Conservation (phyloP, 2,329 filamentous ascomycete species). For the Colletotrichum navitas region DNA sequence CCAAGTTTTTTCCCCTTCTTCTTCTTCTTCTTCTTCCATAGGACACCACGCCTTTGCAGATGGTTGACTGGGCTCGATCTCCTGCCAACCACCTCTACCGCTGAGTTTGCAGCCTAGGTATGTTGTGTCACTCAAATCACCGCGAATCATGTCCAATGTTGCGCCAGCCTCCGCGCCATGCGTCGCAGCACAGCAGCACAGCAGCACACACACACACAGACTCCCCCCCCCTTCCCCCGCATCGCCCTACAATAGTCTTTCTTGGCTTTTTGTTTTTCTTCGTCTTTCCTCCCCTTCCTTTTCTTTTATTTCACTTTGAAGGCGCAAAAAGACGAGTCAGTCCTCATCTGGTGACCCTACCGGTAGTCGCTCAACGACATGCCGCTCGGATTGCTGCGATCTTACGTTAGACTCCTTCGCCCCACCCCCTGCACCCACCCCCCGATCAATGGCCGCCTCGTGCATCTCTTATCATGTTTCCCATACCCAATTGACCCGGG, state of each 20-base stretch:
- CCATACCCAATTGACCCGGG: background rate
- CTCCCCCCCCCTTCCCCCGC: background rate
- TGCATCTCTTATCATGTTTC: background rate
- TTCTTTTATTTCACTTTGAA: background rate
- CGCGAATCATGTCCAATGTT: background rate
- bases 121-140: background rate
- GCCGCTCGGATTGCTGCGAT: background rate
- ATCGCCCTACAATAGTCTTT: background rate
- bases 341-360: background rate
- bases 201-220: background rate
- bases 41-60: background rate
- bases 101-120: background rate
- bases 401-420: background rate
- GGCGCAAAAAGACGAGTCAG: background rate
- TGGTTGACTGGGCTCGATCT: background rate
- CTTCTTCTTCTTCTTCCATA: background rate
- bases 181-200: constrained; percentile 12
- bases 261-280: background rate
- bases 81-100: background rate
- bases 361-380: background rate
- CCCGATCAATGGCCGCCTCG: background rate
- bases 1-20: background rate
- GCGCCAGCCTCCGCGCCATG: background rate
- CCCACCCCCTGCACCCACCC: no score
- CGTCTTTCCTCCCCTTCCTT: background rate